These are phyloP conservation scores for Aureobasidium sp. DNA, from an alignment of 2,329 filamentous ascomycete genomes.

Conservation along the genomic window DNA sequence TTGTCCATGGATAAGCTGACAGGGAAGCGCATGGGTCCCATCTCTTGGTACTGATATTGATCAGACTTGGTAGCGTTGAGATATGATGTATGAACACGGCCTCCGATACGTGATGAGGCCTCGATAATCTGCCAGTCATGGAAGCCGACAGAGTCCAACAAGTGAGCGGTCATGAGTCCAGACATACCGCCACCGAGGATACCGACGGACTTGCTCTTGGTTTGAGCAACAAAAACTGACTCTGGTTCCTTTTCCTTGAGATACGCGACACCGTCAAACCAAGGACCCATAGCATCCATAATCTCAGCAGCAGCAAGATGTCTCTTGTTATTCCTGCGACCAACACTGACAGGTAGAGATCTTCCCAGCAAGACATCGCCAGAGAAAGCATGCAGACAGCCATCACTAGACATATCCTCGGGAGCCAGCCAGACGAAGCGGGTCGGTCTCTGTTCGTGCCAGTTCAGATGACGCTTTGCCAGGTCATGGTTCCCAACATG, in stretches of 20 bases:
- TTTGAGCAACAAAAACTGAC: slow-evolving; percentile 45
- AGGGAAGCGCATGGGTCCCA: slow-evolving; percentile 61
- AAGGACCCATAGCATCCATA: slow-evolving; percentile 51
- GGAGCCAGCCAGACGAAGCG: slow-evolving; percentile 45
- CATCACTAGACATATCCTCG: slow-evolving; percentile 31
- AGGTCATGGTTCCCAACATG: slow-evolving; percentile 31
- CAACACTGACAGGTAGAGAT: slow-evolving; percentile 35
- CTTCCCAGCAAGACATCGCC: slow-evolving; percentile 35
- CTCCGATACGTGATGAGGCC: slow-evolving; percentile 53
- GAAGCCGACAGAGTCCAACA: slow-evolving; percentile 49
- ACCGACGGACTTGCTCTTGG: slow-evolving; percentile 53
- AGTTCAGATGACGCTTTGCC: slow-evolving; percentile 23
- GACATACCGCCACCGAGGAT: slow-evolving; percentile 62
- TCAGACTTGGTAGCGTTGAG: slow-evolving; percentile 51
- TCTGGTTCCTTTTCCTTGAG: slow-evolving; percentile 49
- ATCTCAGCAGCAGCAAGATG: slow-evolving; percentile 40
- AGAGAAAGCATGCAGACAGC: slow-evolving; percentile 42
- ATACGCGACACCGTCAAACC: slow-evolving; percentile 59
- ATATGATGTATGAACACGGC: slow-evolving; percentile 58
- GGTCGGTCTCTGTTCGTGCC: slow-evolving; percentile 32
- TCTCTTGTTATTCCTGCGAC: slow-evolving; percentile 29
- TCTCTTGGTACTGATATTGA: slow-evolving; percentile 62
- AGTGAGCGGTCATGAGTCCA: slow-evolving; percentile 52
- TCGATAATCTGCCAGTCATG: slow-evolving; percentile 57
- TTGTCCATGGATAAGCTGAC: slow-evolving; percentile 47